A percentile compares a stretch with the other conserved stretches of the same genome.
phyloP scores from a whole-genome alignment of 129 eudicot species.

The Artemisia annua region DNA sequence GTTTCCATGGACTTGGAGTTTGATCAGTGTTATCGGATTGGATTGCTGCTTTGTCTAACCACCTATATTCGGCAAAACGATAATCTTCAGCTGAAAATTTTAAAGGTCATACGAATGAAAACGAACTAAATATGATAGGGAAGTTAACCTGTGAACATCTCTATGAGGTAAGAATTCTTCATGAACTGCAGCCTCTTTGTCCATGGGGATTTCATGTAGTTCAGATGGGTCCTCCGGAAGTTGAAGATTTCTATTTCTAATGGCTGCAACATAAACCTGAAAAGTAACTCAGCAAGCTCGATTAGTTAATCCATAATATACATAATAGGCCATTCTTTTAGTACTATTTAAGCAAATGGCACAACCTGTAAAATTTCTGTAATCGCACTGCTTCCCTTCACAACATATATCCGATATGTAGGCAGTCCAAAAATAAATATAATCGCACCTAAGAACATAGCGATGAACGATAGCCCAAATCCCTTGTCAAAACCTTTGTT shows the following conservation, averaged over 20 bases:
- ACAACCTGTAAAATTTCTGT: constrained; percentile 64
- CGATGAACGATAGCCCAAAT: constrained; percentile 38
- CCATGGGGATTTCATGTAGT: constrained; percentile 54
- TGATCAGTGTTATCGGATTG: constrained; percentile 23
- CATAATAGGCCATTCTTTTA: background rate
- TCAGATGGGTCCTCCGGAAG: constrained; percentile 48
- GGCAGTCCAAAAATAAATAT: constrained; percentile 47
- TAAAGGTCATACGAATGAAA: background rate
- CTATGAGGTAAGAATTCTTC: constrained; percentile 62
- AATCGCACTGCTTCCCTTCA: constrained; percentile 55
- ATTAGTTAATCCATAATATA: too few species aligned
- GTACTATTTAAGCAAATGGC: background rate
- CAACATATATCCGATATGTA: constrained; percentile 49
- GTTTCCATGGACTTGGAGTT: constrained; percentile 61
- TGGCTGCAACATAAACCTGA: constrained; percentile 69
- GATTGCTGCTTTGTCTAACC: constrained; percentile 78
- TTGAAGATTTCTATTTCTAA: constrained; percentile 59
- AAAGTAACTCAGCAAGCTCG: constrained; percentile 1
- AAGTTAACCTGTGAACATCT: constrained; percentile 54
- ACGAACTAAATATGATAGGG: background rate
- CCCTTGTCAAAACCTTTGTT: constrained; percentile 74
- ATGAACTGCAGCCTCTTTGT: constrained; percentile 51
- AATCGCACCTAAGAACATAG: constrained; percentile 47
- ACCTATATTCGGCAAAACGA: constrained; percentile 32
- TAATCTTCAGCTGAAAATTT: background rate